Base-by-base conservation (phyloP, 139 green algal genomes). In the Chlamydomonas sphaeroides region DNA sequence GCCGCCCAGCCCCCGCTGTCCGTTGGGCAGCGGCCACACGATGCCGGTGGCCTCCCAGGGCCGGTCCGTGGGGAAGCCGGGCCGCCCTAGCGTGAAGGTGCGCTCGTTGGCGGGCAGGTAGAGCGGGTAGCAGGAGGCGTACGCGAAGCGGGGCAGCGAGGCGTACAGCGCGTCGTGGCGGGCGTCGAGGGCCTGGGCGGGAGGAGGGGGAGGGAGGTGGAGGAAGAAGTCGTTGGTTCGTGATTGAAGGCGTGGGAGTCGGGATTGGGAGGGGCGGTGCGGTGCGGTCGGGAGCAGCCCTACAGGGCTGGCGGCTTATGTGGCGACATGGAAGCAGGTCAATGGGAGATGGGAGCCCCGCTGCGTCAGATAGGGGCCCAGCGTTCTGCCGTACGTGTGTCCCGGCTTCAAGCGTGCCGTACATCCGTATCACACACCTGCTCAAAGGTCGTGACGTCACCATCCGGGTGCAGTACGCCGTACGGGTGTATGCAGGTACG, bases 101-200 rank as follows among this genome's bases (percentile, higher is more conserved):
- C 57, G 62, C 79, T 85, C 79, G 68, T 78, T 85, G 30, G 66
- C 41, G 32, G 67, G 68, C 21, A 63, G 11, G 66, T 85, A 85
- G 53, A 56, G 48, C 4, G 68, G 68, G 39, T 72, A 71, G 45
- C 80, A 82, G 11, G 32, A 66, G 20, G 3, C 61, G 75, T 73
- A 86, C 61, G 30, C 3, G 65, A 86, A 86, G 39, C 32, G 51
- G 30, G 61, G 42, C n/a, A 76, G 51, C 21, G 36, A 32, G 30
- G 80, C 80, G 42, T 86, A 86, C 61, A 68, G 69, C 18, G 62
- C 61, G 49, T 86, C 80, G 25, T 74, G 49, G 39, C 30, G 39
- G 33, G 69, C 61, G 59, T 36, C 10, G 70, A 86, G 76, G 70
- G 80, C 61, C 59, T 80, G 59, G 45, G 30, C 20, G 69, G 48